Base-by-base conservation (phyloP, 1,139 yeast genomes). In the Geotrichum phurueaensis region DNA sequence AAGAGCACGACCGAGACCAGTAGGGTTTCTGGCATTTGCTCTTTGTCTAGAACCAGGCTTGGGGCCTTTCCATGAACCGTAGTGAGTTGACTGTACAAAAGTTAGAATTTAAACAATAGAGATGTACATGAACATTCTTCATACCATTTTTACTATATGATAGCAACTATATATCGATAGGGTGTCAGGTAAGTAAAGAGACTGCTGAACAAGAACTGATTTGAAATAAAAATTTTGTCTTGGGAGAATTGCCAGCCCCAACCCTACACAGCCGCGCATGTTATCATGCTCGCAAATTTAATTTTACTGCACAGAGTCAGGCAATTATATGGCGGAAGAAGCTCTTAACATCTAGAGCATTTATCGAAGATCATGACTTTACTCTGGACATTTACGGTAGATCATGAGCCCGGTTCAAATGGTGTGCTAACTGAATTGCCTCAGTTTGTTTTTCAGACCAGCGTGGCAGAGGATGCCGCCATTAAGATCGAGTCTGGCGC, bases 1-100 rank as follows among this genome's bases (percentile, higher is more conserved):
- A 65, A 92, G 85, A 18, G 94, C 79, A 71, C 96, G 81, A 55
- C 98, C 98, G 60, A 92, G 78, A 15, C 97, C 98, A 65, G 90
- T 85, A 12, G 83, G 77, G 69, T 91, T 91, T 71, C 87, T 89
- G 71, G 89, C 89, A 76, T 87, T 89, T 67, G 87, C 91, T 54
- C 76, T 65, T 58, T 72, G 70, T 47, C 62, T 66, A 1, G 75
- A 64, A 10, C 88, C 84, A 25, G 96, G 94, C 72, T 90, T 90
- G 22, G 98, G 97, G 22, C 97, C 97, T 75, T 87, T 86, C 65
- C 96, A 96, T 2, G 87, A 84, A 77, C 71, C 71, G 56, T 63
- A 67, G 31, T 62, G 49, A 33, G 49, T 29, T 9, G 59, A 53
- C 62, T 54, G 13, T 20, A 39, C 3, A 39, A 18, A 18, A 39